These are phyloP conservation scores for Neofusicoccum sp. DNA, from an alignment of 2,329 filamentous ascomycete species.

Conservation along the genomic window DNA sequence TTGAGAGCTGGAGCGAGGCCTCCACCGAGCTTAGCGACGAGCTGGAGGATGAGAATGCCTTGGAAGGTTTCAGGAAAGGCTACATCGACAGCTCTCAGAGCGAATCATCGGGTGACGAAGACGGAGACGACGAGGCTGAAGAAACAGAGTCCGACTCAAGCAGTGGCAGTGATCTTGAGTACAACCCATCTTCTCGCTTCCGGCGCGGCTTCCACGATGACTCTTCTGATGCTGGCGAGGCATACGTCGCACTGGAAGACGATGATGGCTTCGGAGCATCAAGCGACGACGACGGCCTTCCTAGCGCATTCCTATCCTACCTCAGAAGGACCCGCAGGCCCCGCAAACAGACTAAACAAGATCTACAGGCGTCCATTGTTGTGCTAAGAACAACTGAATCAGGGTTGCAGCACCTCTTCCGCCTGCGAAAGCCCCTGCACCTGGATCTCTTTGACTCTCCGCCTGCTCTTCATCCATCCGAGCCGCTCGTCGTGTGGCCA, in stretches of 20 bases:
- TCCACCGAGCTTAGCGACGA: not conserved
- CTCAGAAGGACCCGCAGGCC: not conserved
- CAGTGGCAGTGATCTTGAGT: not conserved
- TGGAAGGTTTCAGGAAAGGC: not conserved
- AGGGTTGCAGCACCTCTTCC: not conserved
- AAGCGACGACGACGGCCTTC: not conserved
- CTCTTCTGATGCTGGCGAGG: not conserved
- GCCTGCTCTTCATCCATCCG: constrained; percentile 20
- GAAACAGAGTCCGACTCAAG: not conserved
- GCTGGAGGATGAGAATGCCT: not conserved
- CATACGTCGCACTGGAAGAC: not conserved
- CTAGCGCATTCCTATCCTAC: too few relatives aligned
- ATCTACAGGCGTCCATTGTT: not conserved
- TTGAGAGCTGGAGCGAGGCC: not conserved
- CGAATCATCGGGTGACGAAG: not conserved
- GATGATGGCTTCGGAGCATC: not conserved
- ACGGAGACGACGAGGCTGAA: not conserved
- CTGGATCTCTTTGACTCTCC: constrained; percentile 18
- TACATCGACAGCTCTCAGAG: not conserved
- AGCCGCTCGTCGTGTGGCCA: constrained; percentile 20
- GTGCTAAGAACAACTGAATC: not conserved
- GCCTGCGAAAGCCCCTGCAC: not conserved
- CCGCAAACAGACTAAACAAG: not conserved
- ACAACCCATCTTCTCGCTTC: not conserved
- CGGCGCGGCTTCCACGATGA: not conserved